A percentile compares a stretch with the other conserved stretches of the same genome.
phyloP scores from a whole-genome alignment of 2,329 filamentous ascomycete species.

The Zymoseptoria pseudotritici region DNA sequence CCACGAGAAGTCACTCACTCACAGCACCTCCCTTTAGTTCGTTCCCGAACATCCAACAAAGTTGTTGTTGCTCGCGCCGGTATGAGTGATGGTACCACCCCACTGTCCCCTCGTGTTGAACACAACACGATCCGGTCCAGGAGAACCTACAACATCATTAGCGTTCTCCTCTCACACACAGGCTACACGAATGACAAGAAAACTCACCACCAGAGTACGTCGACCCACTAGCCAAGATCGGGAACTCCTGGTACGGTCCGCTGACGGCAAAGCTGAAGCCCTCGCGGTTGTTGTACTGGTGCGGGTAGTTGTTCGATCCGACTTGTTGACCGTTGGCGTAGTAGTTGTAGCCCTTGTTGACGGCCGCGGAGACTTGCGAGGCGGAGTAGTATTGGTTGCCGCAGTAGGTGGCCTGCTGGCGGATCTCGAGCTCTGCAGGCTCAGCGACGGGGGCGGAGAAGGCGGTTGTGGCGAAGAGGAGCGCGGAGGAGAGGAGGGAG shows the following conservation, averaged over 20 bases:
- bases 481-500: conserved; percentile 23
- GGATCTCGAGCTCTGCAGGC: conserved; percentile 23
- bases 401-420: conserved; percentile 46
- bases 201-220: conserved; percentile 48
- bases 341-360: conserved; percentile 46
- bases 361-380: conserved; percentile 43
- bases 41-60: conserved; percentile 56
- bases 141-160: conserved; percentile 41
- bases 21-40: conserved; percentile 11
- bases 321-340: conserved; percentile 33
- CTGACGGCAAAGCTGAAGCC: conserved; percentile 52
- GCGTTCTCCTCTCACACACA: neutral
- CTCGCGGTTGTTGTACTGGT: conserved; percentile 35
- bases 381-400: conserved; percentile 47
- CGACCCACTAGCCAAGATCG: conserved; percentile 40
- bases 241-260: conserved; percentile 59
- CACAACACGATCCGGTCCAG: conserved; percentile 60
- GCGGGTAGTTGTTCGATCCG: conserved; percentile 29
- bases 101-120: conserved; percentile 51
- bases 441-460: conserved; percentile 18
- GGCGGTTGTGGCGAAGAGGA: conserved; percentile 23
- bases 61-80: conserved; percentile 58
- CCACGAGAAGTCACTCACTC: no score
- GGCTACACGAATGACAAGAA: conserved; percentile 15
- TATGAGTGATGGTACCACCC: conserved; percentile 63